These are phyloP conservation scores for Coniochaeta hoffmannii DNA, from an alignment of 2,329 filamentous ascomycete genomes.

Conservation along the genomic window DNA sequence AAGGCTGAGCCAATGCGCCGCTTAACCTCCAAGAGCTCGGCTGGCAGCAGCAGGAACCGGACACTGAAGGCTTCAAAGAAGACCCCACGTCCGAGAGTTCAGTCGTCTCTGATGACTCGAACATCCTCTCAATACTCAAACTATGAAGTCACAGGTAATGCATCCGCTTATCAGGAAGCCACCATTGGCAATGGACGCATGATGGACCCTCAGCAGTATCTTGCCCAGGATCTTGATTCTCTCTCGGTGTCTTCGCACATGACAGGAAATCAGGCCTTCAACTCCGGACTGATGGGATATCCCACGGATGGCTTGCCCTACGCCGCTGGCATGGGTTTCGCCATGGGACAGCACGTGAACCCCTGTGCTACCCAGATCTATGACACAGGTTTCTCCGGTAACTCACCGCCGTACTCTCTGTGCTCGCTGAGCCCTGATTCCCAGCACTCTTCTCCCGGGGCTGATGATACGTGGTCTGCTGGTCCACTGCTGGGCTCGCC, in stretches of 20 bases:
- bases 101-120: slow-evolving; percentile 37
- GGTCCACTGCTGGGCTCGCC: slow-evolving; percentile 29
- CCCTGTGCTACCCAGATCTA: slow-evolving; percentile 42
- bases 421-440: slow-evolving; percentile 47
- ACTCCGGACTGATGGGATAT: slow-evolving; percentile 39
- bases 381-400: slow-evolving; percentile 38
- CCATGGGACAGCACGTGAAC: slow-evolving; percentile 44
- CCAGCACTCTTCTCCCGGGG: slow-evolving; percentile 40
- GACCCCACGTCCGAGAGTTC: slow-evolving; percentile 31
- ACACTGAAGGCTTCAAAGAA: slow-evolving; percentile 34
- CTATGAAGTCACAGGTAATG: slow-evolving; percentile 46
- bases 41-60: slow-evolving; percentile 36
- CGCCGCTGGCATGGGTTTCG: slow-evolving; percentile 30
- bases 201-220: slow-evolving; percentile 43
- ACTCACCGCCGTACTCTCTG: slow-evolving; percentile 47
- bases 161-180: slow-evolving; percentile 33
- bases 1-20: slow-evolving; percentile 37
- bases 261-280: slow-evolving; percentile 27
- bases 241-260: slow-evolving; percentile 39
- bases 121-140: slow-evolving; percentile 40
- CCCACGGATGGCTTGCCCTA: slow-evolving; percentile 34
- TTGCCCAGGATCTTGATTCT: slow-evolving; percentile 41
- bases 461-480: slow-evolving; percentile 40
- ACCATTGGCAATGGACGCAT: slow-evolving; percentile 28
- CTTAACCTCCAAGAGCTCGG: slow-evolving; percentile 34